Evolutionary conservation across 257 asterid genomes (phyloP).

Genomic region (Nicotiana obtusifolia): DNA sequence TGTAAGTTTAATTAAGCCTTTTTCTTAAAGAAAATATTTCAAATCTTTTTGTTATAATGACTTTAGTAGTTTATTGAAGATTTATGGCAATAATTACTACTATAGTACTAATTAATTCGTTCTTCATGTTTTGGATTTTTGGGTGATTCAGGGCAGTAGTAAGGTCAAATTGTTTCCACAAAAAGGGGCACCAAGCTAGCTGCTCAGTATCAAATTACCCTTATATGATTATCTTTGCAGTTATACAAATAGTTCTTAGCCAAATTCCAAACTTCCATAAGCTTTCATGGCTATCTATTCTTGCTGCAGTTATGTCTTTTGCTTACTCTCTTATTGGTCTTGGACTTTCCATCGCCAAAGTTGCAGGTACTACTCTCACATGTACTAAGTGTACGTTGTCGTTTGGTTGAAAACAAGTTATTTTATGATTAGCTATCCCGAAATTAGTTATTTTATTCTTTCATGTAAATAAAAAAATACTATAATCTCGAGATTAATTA

Average conservation of each 20-base stretch:
- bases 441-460: too few relatives aligned
- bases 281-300: constrained; percentile 25
- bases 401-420: too few relatives aligned
- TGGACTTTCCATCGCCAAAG: constrained; percentile 24
- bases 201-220: constrained; percentile 26
- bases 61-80: not conserved
- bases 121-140: not conserved
- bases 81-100: not conserved
- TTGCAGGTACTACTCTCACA: constrained; percentile 18
- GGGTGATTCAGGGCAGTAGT: constrained; percentile 22
- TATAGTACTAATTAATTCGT: not conserved
- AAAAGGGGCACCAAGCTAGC: constrained; percentile 6
- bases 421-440: too few relatives aligned
- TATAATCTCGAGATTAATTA: too few relatives aligned
- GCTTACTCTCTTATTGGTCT: constrained; percentile 30
- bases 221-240: constrained; percentile 20
- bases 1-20: constrained; percentile 9
- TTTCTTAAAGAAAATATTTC: not conserved
- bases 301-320: constrained; percentile 38
- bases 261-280: constrained; percentile 32
- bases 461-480: too few relatives aligned
- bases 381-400: not conserved
- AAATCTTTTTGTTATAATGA: not conserved
- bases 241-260: constrained; percentile 22
- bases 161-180: constrained; percentile 30